Base-by-base conservation (phyloP, 257 asterid species). In the Solanum tacnaense region DNA sequence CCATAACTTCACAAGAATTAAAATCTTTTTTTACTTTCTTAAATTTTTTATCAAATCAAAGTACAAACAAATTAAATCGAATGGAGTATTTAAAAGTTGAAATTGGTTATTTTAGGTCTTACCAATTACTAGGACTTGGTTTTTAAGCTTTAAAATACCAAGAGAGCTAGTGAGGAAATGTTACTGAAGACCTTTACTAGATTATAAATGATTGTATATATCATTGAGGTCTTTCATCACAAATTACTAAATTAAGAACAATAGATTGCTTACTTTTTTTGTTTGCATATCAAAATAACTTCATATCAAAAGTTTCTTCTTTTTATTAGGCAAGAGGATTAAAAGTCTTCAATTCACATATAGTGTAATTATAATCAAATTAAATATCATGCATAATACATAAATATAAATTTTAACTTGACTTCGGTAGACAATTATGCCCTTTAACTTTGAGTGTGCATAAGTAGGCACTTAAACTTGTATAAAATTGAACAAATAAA, bases 381-480 rank as follows among this genome's bases (percentile, higher is more conserved):
- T 36, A 10, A 32, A 74, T 35, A 74, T 0, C 0, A 56, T 1
- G 9, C 0, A 56, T 56, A 56, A 6, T 18, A 6, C 10, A 56
- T 18, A 18, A 56, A 56, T 18, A 56, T 56, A 6, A 56, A 0
- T 16, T 1, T 52, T 52, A 52, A 18, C 3, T 16, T 52, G 62
- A 0, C 23, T 52, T 52, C 3, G 8, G 0, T 2, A 16, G 1
- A 16, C 1, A 52, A 18, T 0, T 52, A 18, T 18, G 4, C 3
- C 4, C 4, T 56, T 0, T 0, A 56, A 56, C 0, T 56, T 56
- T 56, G n/a, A 56, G 65, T 56, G 9, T 56, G n/a, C 20, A 56
- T 0, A 56, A 56, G 0, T 15, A 2, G 21, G 0, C 3, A 49
- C 60, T 18, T 56, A 56, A 56, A 56, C 3, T 52, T 52, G 3